Evolutionary conservation across 2,329 filamentous ascomycete species (phyloP).

Genomic region (Aureobasidium sp.): DNA sequence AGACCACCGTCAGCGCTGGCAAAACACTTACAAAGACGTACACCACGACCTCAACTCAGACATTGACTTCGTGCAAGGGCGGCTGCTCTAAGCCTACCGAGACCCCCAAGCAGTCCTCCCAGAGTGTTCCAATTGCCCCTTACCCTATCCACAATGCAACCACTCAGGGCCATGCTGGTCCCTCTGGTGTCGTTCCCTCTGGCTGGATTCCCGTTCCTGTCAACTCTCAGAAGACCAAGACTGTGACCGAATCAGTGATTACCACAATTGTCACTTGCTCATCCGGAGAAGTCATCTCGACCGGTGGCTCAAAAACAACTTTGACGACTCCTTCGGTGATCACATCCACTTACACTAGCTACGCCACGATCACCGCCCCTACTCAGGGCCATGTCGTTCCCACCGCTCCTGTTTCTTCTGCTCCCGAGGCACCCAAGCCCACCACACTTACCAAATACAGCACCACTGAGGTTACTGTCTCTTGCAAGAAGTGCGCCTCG

Average conservation of each 20-base stretch:
- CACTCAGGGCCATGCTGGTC: background rate
- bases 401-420: background rate
- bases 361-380: background rate
- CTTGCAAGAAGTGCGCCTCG: constrained; percentile 26
- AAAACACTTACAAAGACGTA: background rate
- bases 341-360: background rate
- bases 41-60: background rate
- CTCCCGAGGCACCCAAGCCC: background rate
- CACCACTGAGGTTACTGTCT: constrained; percentile 30
- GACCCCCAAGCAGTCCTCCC: background rate
- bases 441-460: constrained; percentile 20
- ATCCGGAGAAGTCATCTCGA: background rate
- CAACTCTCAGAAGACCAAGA: background rate
- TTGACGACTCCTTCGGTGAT: background rate
- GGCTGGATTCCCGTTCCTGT: background rate
- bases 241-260: background rate
- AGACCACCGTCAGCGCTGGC: background rate
- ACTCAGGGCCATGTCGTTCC: background rate
- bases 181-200: background rate
- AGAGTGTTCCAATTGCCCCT: background rate
- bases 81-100: background rate
- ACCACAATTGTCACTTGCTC: constrained; percentile 5
- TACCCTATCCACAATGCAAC: background rate
- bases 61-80: background rate
- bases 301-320: background rate